Conservation (phyloP, 2,329 filamentous ascomycete species). For the Fusarium coffeatum region DNA sequence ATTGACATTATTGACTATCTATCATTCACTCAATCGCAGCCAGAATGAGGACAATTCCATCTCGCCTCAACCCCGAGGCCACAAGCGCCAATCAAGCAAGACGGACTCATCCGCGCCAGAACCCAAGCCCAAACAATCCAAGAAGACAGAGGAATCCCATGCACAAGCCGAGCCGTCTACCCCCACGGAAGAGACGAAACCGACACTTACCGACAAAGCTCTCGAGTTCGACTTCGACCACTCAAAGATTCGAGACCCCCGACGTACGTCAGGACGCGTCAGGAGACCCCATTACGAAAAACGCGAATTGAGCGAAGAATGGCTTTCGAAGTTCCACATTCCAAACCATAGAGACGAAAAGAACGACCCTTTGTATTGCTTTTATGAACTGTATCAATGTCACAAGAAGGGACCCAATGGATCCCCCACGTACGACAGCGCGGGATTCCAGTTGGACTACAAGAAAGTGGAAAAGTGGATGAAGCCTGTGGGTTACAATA, state of each 20-base stretch:
- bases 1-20: background rate
- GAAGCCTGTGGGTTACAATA: conserved; percentile 28
- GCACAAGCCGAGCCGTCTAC: background rate
- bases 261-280: conserved; percentile 30
- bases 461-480: conserved; percentile 30
- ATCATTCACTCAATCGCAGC: fast-evolving
- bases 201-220: conserved; percentile 10
- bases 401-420: conserved; percentile 33
- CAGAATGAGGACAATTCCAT: background rate
- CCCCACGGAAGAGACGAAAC: background rate
- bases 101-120: background rate
- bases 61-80: background rate
- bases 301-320: conserved; percentile 14
- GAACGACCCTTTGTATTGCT: background rate
- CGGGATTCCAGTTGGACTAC: conserved; percentile 37
- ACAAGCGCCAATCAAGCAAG: conserved; percentile 12
- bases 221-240: conserved; percentile 34
- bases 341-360: conserved; percentile 2
- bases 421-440: conserved; percentile 25
- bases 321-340: conserved; percentile 18
- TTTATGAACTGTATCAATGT: conserved; percentile 31
- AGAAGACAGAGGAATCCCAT: background rate
- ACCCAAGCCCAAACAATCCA: conserved; percentile 14
- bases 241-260: conserved; percentile 23
- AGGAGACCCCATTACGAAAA: background rate